These are phyloP conservation scores for Helotiales sp. DNA, from an alignment of 2,329 filamentous ascomycete species.

Conservation along the genomic window DNA sequence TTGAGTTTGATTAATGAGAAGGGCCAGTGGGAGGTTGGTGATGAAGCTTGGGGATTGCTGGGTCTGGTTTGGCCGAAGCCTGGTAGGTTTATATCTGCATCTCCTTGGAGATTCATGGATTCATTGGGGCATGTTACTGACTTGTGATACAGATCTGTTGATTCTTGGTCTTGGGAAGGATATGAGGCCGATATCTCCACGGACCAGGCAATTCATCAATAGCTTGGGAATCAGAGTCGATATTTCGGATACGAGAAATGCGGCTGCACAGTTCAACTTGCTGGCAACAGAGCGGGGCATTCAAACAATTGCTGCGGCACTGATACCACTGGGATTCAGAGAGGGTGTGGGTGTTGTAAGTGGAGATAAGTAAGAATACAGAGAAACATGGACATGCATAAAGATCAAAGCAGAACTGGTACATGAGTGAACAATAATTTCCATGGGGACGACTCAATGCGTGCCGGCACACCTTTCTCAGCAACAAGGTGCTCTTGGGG, in stretches of 20 bases:
- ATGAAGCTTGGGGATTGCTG: slow-evolving; percentile 75
- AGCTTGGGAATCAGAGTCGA: slow-evolving; percentile 84
- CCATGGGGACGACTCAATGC: too few species aligned
- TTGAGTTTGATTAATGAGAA: slow-evolving; percentile 69
- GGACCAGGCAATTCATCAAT: slow-evolving; percentile 73
- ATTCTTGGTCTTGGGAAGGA: slow-evolving; percentile 84
- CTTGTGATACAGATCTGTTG: slow-evolving; percentile 68
- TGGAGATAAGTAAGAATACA: background rate
- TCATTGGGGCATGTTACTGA: background rate
- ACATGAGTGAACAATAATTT: too few species aligned
- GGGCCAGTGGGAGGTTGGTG: slow-evolving; percentile 79
- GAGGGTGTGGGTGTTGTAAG: slow-evolving; percentile 47
- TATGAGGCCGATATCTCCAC: slow-evolving; percentile 77
- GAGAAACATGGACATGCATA: too few species aligned
- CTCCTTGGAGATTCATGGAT: background rate
- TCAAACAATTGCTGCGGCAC: slow-evolving; percentile 80
- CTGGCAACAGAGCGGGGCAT: slow-evolving; percentile 93
- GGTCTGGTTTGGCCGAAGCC: slow-evolving; percentile 85
- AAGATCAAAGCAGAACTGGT: too few species aligned
- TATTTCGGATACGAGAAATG: slow-evolving; percentile 89
- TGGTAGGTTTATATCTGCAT: slow-evolving; percentile 59
- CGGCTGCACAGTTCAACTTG: slow-evolving; percentile 92
- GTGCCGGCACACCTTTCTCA: too few species aligned
- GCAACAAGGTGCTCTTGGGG: too few species aligned
- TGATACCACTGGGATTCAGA: slow-evolving; percentile 86